Base-by-base conservation (phyloP, 768 basidiomycete genomes). In the Panaeolus papilionaceus region DNA sequence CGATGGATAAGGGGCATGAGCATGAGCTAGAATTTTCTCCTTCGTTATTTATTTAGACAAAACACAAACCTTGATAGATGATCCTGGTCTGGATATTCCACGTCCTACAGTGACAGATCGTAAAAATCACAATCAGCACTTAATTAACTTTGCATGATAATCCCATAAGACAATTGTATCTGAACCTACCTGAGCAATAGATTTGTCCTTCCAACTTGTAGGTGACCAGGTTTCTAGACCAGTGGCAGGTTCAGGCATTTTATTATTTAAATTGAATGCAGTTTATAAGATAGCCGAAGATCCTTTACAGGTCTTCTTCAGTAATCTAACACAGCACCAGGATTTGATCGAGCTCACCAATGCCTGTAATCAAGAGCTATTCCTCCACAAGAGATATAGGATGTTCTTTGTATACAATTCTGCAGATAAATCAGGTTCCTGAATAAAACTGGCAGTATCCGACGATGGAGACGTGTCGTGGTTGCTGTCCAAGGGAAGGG, bases 181-280 rank as follows among this genome's bases (percentile, higher is more conserved):
- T 28, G 9, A n/a, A 42, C 65, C 37, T 67, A 91, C 91, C 85
- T 96, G 95, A 7, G 92, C 91, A 18, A 91, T 85, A 9, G 87
- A 84, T 75, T 91, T 94, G 18, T 82, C 80, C 77, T 84, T 89
- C 96, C 96, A 98, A 0, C 92, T 93, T 1, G 85, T 86, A 0
- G 93, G 91, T 0, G 86, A 79, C 96, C 96, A 96, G 4, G 69
- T 23, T 12, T 28, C 54, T 11, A 4, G 10, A 28, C 20, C 11
- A 33, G 54, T 16, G 8, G 47, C 26, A 26, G 28, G 20, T 51
- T 72, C 67, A 16, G 70, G 37, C 67, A 73, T 65, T 44, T 49
- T 51, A 28, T 14, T 23, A 23, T 40, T 9, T 44, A 7, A 28
- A 7, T 45, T 54, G 20, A 33, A 0, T 1, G 8, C 20, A 37